Evolutionary conservation across 73 alveolate genomes (phyloP).

Genomic region (Tetrahymena malaccensis): DNA sequence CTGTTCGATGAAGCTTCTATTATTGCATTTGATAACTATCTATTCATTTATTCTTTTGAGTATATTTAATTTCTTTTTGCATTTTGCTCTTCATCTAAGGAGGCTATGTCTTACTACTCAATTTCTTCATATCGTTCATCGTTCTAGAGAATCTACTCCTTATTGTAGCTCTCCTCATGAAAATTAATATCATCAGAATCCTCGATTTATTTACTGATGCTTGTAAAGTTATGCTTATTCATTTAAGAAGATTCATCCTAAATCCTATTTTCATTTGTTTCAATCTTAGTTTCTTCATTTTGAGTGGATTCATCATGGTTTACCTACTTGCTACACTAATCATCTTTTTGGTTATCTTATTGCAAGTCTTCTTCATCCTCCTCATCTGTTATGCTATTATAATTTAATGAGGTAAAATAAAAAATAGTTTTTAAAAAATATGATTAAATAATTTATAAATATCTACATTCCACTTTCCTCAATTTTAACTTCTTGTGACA

Average conservation of each 20-base stretch:
- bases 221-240: neutral
- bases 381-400: neutral
- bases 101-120: neutral
- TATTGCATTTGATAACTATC: neutral
- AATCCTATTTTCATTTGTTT: neutral
- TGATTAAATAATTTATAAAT: neutral
- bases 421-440: no score
- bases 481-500: neutral
- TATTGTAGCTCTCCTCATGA: neutral
- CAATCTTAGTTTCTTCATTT: neutral
- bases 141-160: neutral
- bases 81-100: neutral
- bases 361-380: neutral
- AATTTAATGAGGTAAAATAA: neutral
- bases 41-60: neutral
- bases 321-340: neutral
- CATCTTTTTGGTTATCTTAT: neutral
- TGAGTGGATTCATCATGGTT: neutral
- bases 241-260: neutral
- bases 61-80: neutral
- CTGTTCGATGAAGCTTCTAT: neutral
- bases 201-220: neutral
- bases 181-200: neutral
- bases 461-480: neutral
- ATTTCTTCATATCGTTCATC: neutral